A percentile compares a stretch with the other conserved stretches of the same genome.
Conservation (phyloP, 2,329 filamentous ascomycete species). For the Fusarium vanettenii region DNA sequence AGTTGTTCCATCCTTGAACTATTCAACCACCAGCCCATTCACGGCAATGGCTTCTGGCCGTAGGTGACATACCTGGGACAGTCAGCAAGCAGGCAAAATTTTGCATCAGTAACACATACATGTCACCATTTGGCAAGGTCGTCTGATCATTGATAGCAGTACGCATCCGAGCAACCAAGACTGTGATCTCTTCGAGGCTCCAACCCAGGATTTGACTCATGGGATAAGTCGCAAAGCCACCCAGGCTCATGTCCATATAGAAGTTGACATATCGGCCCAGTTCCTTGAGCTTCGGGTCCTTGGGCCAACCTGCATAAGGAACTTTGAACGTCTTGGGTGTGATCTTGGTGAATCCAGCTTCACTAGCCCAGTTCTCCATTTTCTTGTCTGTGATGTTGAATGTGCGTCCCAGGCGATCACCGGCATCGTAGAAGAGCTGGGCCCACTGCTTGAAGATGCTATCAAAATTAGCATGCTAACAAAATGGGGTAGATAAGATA, state of each 20-base stretch:
- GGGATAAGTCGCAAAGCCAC: conserved; percentile 26
- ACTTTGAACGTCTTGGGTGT: not conserved
- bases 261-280: conserved; percentile 9
- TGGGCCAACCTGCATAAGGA: not conserved
- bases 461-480: not conserved
- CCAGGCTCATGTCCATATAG: conserved; percentile 29
- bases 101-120: not conserved
- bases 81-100: not conserved
- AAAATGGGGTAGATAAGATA: not conserved
- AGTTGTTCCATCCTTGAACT: not conserved
- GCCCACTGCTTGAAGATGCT: conserved; percentile 14
- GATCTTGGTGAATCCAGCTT: not conserved
- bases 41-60: not conserved
- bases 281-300: not conserved
- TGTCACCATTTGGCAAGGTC: not conserved
- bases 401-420: conserved; percentile 14
- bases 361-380: conserved; percentile 4
- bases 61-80: not conserved
- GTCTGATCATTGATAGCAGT: conserved; percentile 14
- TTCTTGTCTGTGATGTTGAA: conserved; percentile 15
- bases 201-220: conserved; percentile 32
- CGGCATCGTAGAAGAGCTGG: conserved; percentile 19
- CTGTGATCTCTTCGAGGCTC: conserved; percentile 16
- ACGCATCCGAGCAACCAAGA: conserved; percentile 27
- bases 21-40: not conserved